Conservation (phyloP, 495 filamentous ascomycete genomes). For the Xylaria grammica region DNA sequence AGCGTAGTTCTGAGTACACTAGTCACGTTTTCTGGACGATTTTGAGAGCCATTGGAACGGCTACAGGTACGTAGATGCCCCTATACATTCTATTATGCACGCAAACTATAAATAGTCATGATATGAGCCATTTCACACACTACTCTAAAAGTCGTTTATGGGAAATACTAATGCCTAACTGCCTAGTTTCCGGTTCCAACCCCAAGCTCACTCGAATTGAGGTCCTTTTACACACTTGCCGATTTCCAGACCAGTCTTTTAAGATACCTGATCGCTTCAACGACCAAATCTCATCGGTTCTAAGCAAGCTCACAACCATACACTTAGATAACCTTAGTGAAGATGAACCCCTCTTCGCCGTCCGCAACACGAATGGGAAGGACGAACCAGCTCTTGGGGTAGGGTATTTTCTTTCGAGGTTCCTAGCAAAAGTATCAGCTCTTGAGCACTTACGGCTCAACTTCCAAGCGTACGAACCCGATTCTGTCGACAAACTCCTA, state of each 20-base stretch:
- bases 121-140: too few relatives aligned
- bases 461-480: slow-evolving; percentile 23
- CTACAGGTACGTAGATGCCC: slow-evolving; percentile 21
- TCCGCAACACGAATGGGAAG: not conserved
- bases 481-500: slow-evolving; percentile 22
- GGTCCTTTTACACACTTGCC: slow-evolving; percentile 37
- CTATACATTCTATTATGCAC: not conserved
- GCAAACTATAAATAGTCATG: not conserved
- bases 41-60: slow-evolving; percentile 39
- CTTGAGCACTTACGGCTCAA: slow-evolving; percentile 41
- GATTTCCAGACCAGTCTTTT: slow-evolving; percentile 38
- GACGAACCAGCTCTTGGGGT: slow-evolving; percentile 1
- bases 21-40: slow-evolving; percentile 34
- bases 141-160: not conserved
- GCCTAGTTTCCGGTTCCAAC: slow-evolving; percentile 6
- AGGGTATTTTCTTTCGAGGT: slow-evolving; percentile 25
- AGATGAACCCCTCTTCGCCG: not conserved
- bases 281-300: slow-evolving; percentile 31
- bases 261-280: slow-evolving; percentile 40
- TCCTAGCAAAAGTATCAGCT: slow-evolving; percentile 32
- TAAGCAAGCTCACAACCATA: slow-evolving; percentile 42
- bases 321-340: slow-evolving; percentile 39
- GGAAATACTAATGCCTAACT: slow-evolving; percentile 3
- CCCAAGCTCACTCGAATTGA: slow-evolving; percentile 38
- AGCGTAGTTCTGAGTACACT: slow-evolving; percentile 7